phyloP scores from a whole-genome alignment of 2,329 filamentous ascomycete species.

The Fusarium hainanense region DNA sequence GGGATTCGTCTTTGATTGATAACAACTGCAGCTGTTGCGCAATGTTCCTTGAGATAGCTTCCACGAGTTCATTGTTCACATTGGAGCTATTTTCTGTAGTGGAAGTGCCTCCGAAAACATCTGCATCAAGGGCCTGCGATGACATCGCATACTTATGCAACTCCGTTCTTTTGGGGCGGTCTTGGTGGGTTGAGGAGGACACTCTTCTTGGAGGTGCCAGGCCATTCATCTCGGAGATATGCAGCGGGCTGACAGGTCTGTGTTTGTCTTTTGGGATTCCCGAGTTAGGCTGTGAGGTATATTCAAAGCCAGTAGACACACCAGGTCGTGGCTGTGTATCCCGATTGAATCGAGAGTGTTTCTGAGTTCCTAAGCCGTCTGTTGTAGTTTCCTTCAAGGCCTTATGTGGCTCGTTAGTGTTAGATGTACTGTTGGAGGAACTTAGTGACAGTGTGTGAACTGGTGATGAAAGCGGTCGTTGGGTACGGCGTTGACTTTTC shows the following conservation, averaged over 20 bases:
- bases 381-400: neutral
- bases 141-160: no score
- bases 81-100: slow-evolving; percentile 47
- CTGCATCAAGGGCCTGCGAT: slow-evolving; percentile 18
- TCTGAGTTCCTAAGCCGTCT: neutral
- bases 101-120: slow-evolving; percentile 22
- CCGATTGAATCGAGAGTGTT: neutral
- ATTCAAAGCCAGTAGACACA: neutral
- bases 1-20: slow-evolving; percentile 41
- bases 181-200: neutral
- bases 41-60: slow-evolving; percentile 59
- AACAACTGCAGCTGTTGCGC: slow-evolving; percentile 59
- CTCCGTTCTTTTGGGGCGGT: neutral
- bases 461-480: slow-evolving; percentile 16
- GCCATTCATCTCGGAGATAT: neutral
- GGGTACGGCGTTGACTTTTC: slow-evolving; percentile 1
- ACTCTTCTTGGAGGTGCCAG: neutral
- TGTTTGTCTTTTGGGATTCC: neutral
- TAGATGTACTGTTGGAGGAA: neutral
- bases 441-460: neutral
- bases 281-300: neutral
- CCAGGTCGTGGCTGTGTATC: neutral
- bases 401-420: neutral
- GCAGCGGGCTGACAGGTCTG: neutral
- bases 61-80: slow-evolving; percentile 55